Base-by-base conservation (phyloP, 23 red algal genomes). In the Gracilaria vermiculophylla region DNA sequence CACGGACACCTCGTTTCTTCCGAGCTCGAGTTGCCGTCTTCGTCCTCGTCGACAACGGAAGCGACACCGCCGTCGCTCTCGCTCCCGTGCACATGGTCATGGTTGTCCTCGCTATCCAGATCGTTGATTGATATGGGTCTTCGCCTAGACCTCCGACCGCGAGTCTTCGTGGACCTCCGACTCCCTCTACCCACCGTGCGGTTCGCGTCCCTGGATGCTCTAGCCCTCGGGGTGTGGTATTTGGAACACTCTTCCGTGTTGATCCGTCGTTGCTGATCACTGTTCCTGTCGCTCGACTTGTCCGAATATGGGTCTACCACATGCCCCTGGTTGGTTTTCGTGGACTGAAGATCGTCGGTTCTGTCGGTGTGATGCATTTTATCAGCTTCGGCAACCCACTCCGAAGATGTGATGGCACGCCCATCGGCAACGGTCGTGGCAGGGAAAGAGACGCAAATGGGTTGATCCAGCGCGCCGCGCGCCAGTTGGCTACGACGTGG, bases 1-100 rank as follows among this genome's bases (percentile, higher is more conserved):
- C 96, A 98, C 21, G 92, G 92, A 76, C 96, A 98, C 24, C 86
- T 80, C 27, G 96, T 98, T 57, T 74, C 78, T 53, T 98, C 95
- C 1, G 83, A 75, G 14, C 86, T 84, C 8, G 57, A 79, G n/a
- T 94, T 80, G 2, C 39, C 81, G 32, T 91, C 82, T 47, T 76
- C 78, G 20, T 82, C 83, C 5, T 79, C 76, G 34, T 57, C 53
- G 33, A 19, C 53, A 37, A 79, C 24, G 7, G 76, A 54, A 37
- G 49, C 25, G 20, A 79, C 25, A 20, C 45, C 76, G 11, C 49
- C 67, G 25, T 73, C 67, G 67, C 67, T 73, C 67, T 42, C 67
- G 67, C 67, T 48, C 6, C 47, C 39, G 25, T 73, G n/a, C 20
- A 24, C 39, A 1, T 47, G 28, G 15, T 73, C 9, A 17, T 70